phyloP scores from a whole-genome alignment of 495 filamentous ascomycete species.

The Aspergillus carlsbadensis region DNA sequence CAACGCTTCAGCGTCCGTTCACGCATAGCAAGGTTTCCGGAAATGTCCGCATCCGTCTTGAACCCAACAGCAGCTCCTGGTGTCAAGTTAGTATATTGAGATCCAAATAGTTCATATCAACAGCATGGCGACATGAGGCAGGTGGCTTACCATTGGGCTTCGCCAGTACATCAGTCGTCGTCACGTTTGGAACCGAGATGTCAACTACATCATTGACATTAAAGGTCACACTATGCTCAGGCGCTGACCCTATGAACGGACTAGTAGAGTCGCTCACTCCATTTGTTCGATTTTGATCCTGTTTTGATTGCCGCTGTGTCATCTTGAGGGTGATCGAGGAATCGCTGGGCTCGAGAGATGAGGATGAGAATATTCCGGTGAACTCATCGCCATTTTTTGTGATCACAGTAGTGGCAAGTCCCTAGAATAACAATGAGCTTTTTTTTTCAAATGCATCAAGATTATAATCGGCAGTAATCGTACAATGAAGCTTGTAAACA shows the following conservation, averaged over 20 bases:
- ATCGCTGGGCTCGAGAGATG: slow-evolving; percentile 55
- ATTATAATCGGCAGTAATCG: slow-evolving; percentile 22
- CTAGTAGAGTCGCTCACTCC: slow-evolving; percentile 49
- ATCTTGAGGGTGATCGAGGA: slow-evolving; percentile 74
- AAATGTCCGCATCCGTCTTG: slow-evolving; percentile 87
- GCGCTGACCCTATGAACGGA: slow-evolving; percentile 59
- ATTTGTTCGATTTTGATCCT: slow-evolving; percentile 52
- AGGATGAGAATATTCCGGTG: slow-evolving; percentile 67
- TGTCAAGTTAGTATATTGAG: not conserved
- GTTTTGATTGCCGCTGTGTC: slow-evolving; percentile 63
- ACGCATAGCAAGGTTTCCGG: slow-evolving; percentile 62
- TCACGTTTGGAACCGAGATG: slow-evolving; percentile 58
- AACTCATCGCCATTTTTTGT: slow-evolving; percentile 71
- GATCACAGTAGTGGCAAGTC: slow-evolving; percentile 63
- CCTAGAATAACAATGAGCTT: slow-evolving; percentile 49
- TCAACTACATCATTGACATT: slow-evolving; percentile 75
- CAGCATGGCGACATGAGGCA: not conserved
- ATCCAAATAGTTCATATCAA: not conserved
- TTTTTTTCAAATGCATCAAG: slow-evolving; percentile 2
- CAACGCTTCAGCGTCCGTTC: slow-evolving; percentile 83
- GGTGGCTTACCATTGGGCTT: slow-evolving; percentile 71
- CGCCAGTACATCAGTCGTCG: slow-evolving; percentile 43
- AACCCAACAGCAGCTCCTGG: slow-evolving; percentile 59
- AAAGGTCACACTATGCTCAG: slow-evolving; percentile 73
- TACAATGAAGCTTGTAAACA: slow-evolving; percentile 64